Evolutionary conservation across 2,329 filamentous ascomycete genomes (phyloP).

Genomic region (Pseudofabraea citricarpa): DNA sequence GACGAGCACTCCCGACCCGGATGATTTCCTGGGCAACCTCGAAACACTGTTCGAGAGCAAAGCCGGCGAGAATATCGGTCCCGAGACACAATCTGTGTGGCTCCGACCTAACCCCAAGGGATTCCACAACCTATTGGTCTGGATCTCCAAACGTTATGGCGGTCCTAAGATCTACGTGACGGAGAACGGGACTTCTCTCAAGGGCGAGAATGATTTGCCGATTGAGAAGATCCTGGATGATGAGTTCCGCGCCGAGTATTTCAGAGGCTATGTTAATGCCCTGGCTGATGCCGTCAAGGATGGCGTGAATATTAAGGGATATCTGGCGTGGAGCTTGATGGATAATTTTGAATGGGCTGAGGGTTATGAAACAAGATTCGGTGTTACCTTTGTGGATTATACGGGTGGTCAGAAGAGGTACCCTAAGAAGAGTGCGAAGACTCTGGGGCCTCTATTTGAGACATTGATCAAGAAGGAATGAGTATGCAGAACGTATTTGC

Average conservation of each 20-base stretch:
- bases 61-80: conserved; percentile 67
- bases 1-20: conserved; percentile 50
- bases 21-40: conserved; percentile 73
- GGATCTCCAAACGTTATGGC: conserved; percentile 73
- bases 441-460: conserved; percentile 67
- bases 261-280: conserved; percentile 69
- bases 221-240: conserved; percentile 70
- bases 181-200: conserved; percentile 82
- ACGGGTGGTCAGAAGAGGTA: conserved; percentile 71
- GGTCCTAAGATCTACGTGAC: conserved; percentile 80
- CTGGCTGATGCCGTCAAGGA: conserved; percentile 72
- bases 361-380: conserved; percentile 82
- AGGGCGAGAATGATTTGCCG: conserved; percentile 74
- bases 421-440: conserved; percentile 78
- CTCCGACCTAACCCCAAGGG: conserved; percentile 70
- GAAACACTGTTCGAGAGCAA: conserved; percentile 70
- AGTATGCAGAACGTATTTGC: neutral
- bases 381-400: conserved; percentile 81
- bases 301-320: conserved; percentile 73
- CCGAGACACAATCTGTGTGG: conserved; percentile 80
- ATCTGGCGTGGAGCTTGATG: conserved; percentile 84
- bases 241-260: conserved; percentile 78
- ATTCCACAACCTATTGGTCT: conserved; percentile 72
- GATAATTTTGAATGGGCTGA: conserved; percentile 62
- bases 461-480: conserved; percentile 59